Evolutionary conservation across 2,329 filamentous ascomycete species (phyloP), one percentile per base, ranked within the genome.

Genomic region (Hymenoscyphus repandus): DNA sequence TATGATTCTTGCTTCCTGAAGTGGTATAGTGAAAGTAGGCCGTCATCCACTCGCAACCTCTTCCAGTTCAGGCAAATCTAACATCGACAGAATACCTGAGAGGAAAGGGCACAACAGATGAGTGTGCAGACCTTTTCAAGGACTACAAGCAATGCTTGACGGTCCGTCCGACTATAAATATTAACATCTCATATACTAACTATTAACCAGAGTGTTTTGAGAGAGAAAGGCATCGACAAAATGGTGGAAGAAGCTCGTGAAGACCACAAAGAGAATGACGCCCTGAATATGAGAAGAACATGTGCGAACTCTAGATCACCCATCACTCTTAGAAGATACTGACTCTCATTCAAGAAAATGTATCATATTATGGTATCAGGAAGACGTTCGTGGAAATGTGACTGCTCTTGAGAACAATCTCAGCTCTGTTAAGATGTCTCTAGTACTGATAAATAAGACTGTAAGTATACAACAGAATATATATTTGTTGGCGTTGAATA

Each of bases 1-100:
- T 99, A 99, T 68, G 93, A 99, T 69, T 91, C 86, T 47, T 99
- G 93, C 73, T 99, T 99, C 68, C 74, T 99, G 58, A 97, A 96
- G 72, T 99, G 93, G 93, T 99, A 99, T 70, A 96, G 91, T 67
- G 93, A 99, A 72, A 97, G 93, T 96, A 27, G 22, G 22, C 76
- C 52, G 85, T 70, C 30, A 47, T 45, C 53, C n/a, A n/a, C 18
- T 42, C 31, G 5, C 12, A 37, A 46, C 46, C 60, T 62, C 45
- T 58, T 49, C 43, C 31, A 33, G 48, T n/a, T 47, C 15, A 41
- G 45, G 12, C 22, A 33, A 52, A 51, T 50, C 52, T 55, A 13
- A 58, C 38, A 18, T 20, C 2, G 22, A 17, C 58, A 93, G 93
- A 96, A 70, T 99, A 96, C 65, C 81, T 99, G 17, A 81, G 90